These are phyloP conservation scores for Solanum lycopersicoides DNA, from an alignment of 257 asterid genomes.

Conservation along the genomic window DNA sequence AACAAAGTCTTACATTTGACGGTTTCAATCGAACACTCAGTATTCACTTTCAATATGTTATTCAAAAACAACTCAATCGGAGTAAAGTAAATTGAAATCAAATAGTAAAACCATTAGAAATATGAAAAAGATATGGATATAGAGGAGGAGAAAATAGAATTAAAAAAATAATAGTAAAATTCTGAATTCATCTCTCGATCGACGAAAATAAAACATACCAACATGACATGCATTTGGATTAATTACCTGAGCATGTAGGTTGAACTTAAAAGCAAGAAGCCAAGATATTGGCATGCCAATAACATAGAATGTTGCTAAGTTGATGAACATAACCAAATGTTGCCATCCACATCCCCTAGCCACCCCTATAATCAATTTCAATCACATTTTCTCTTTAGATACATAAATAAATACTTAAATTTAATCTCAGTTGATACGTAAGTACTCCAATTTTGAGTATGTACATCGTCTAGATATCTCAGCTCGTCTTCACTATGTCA, in stretches of 20 bases:
- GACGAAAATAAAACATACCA: no score
- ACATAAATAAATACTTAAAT: neutral
- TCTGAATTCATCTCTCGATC: rapidly evolving
- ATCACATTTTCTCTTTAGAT: neutral
- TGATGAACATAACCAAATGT: slow-evolving; percentile 44
- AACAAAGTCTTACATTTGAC: neutral
- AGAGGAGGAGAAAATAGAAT: neutral
- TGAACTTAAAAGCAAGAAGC: slow-evolving; percentile 44
- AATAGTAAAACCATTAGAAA: neutral
- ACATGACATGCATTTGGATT: neutral
- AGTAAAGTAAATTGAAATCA: neutral
- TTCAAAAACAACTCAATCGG: neutral
- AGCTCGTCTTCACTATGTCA: neutral
- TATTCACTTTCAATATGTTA: neutral
- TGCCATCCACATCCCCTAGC: slow-evolving; percentile 83
- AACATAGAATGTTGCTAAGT: slow-evolving; percentile 47
- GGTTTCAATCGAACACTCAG: neutral
- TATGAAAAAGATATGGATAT: neutral
- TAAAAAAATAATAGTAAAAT: neutral
- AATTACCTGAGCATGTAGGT: slow-evolving; percentile 52
- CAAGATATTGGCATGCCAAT: slow-evolving; percentile 58
- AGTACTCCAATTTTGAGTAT: neutral
- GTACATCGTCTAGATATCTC: neutral
- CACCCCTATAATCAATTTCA: slow-evolving; percentile 40
- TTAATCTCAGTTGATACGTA: neutral